Percentiles rank a stretch among this genome's conserved stretches.
Evolutionary conservation across 2,329 filamentous ascomycete genomes (phyloP).

Genomic region (Trichoderma harzianum): DNA sequence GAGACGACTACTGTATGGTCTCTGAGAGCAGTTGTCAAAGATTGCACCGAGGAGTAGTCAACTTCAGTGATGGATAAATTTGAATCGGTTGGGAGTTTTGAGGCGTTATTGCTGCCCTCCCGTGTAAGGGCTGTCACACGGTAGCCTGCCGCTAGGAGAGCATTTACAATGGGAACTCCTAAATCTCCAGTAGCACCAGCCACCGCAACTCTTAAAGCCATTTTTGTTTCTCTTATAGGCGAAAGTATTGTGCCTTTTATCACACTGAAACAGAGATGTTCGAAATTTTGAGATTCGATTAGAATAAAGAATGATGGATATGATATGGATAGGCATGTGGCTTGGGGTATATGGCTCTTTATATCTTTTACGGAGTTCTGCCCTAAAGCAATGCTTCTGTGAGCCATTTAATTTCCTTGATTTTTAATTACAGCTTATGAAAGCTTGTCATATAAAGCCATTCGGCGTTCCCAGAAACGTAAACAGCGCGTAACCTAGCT

Average conservation of each 20-base stretch:
- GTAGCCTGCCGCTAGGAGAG: background rate
- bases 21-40: background rate
- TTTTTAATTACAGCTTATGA: background rate
- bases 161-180: background rate
- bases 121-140: background rate
- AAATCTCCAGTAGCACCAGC: background rate
- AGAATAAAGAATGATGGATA: background rate
- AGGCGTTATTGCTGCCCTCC: background rate
- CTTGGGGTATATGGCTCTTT: background rate
- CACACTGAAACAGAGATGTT: background rate
- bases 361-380: background rate
- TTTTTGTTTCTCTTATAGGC: background rate
- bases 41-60: background rate
- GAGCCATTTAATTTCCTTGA: background rate
- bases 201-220: background rate
- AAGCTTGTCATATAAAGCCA: background rate
- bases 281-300: background rate
- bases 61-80: background rate
- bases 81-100: background rate
- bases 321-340: no score
- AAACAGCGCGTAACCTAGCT: no score
- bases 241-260: background rate
- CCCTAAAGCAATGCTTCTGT: background rate
- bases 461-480: background rate
- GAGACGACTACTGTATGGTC: background rate